Conservation (phyloP, 352 stramenopile species). For the Pythium phragmitis region DNA sequence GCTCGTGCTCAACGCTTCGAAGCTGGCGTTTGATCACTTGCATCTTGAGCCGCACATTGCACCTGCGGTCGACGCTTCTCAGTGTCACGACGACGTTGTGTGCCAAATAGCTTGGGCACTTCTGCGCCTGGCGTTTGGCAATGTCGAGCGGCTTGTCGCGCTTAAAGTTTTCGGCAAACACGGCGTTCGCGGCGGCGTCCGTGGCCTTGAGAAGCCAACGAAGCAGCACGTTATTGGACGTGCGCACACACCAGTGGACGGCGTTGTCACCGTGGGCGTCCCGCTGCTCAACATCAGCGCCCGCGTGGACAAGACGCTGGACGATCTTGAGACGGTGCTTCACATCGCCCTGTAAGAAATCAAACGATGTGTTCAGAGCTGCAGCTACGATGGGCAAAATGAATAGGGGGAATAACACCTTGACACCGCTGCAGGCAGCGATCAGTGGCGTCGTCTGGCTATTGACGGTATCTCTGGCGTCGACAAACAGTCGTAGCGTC, state of each 20-base stretch:
- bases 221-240: slow-evolving; percentile 43
- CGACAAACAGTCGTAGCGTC: slow-evolving; percentile 31
- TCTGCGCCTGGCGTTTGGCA: slow-evolving; percentile 40
- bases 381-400: slow-evolving; percentile 1
- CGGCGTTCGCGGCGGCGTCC: slow-evolving; percentile 44
- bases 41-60: slow-evolving; percentile 66
- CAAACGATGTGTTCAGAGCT: not conserved
- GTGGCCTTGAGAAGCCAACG: slow-evolving; percentile 62
- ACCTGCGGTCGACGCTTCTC: slow-evolving; percentile 39
- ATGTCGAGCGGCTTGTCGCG: slow-evolving; percentile 60
- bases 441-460: slow-evolving; percentile 57
- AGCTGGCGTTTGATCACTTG: slow-evolving; percentile 48
- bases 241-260: slow-evolving; percentile 70
- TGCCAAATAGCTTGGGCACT: slow-evolving; percentile 26
- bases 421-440: slow-evolving; percentile 47
- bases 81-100: slow-evolving; percentile 43
- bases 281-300: slow-evolving; percentile 37
- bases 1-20: slow-evolving; percentile 16
- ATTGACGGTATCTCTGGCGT: slow-evolving; percentile 49
- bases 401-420: slow-evolving; percentile 21
- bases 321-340: slow-evolving; percentile 47
- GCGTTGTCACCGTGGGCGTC: slow-evolving; percentile 66
- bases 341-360: slow-evolving; percentile 30
- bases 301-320: slow-evolving; percentile 44
- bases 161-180: slow-evolving; percentile 55